Evolutionary conservation across 164 flowering plant species (phyloP), one percentile per base, ranked within the genome.

Genomic region (Stephania yunnanensis): DNA sequence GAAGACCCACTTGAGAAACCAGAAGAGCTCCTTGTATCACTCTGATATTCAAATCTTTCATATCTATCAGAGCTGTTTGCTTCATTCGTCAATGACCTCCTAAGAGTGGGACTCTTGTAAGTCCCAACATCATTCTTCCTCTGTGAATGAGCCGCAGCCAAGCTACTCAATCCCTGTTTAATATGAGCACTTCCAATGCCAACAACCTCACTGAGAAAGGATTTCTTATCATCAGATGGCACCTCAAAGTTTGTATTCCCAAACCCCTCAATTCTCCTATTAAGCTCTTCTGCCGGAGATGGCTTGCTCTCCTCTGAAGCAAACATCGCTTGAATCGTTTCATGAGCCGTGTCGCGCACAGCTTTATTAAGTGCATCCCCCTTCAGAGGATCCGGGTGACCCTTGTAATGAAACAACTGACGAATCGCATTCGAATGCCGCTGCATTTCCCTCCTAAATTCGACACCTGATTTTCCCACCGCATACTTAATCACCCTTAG

Each of bases 391-490:
- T 96, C 98, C 31, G 78, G 68, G 61, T 92, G 90, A 17, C 98
- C 98, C 87, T 87, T 96, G 83, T 92, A 91, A 78, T 96, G 99
- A 78, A 89, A 83, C 75, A 96, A 86, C 73, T 90, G 94, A 9
- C 94, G 90, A 61, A 96, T 84, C 17, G 91, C 91, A 58, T 82
- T 89, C 1, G 98, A 94, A 79, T 90, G 83, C 71, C 98, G 87
- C 81, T 96, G 99, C 97, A 96, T 92, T 85, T 96, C 97, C 80
- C 98, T 89, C 79, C 94, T 85, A 79, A 96, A 96, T 75, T 96
- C 99, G 75, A 84, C 89, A 78, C 99, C 99, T 46, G 97, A 91
- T 85, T 94, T 96, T 19, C 92, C 97, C 73, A 92, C 97, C 6
- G 89, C 81, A 82, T 92, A 96, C 75, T 96, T 96, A 77, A 96